Base-by-base conservation (phyloP, 805 yeast species). In the Cyberlindnera xishuangbannaensis region DNA sequence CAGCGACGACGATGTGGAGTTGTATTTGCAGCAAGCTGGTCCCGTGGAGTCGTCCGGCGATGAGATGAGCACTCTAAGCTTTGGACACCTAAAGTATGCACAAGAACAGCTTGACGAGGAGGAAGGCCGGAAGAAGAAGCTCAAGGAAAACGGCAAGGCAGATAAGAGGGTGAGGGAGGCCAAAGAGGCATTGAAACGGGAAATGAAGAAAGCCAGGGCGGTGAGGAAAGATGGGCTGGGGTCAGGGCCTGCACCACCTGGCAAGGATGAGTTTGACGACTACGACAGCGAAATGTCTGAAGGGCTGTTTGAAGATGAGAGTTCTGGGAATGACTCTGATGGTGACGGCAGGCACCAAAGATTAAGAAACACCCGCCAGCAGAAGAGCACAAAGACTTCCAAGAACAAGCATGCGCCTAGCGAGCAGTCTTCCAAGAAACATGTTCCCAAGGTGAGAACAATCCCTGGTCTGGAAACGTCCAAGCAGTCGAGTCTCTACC, bases 401-500 rank as follows among this genome's bases (percentile, higher is more conserved):
- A 71, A 65, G 47, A 67, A 59, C 42, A 90, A 88, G 53, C 95
- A 90, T 63, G 96, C 95, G 0, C 98, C 98, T 10, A 62, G 76
- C 3, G 97, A 84, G 51, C 51, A 73, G 17, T 81, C 92, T 6
- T 64, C 95, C 0, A 86, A 82, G 56, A 71, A 62, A 43, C 81
- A 78, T 13, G 94, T 82, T 1, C 64, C 85, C 0, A 65, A 67
- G 43, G 65, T 85, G 23, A 69, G 97, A 44, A 76, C 78, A 27
- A 78, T 88, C 10, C 90, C 83, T 2, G 92, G 90, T 0, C 53
- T 82, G 28, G 66, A 64, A 30, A 50, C 58, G 16, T 60, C 62
- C 16, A 64, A 48, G 56, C 12, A 64, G 63, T 12, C 37, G 5
- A 31, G 49, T 4, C 58, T 80, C 18, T 79, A 82, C 53, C 70